Base-by-base conservation (phyloP, 768 basidiomycete species). In the Floccularia luteovirens region DNA sequence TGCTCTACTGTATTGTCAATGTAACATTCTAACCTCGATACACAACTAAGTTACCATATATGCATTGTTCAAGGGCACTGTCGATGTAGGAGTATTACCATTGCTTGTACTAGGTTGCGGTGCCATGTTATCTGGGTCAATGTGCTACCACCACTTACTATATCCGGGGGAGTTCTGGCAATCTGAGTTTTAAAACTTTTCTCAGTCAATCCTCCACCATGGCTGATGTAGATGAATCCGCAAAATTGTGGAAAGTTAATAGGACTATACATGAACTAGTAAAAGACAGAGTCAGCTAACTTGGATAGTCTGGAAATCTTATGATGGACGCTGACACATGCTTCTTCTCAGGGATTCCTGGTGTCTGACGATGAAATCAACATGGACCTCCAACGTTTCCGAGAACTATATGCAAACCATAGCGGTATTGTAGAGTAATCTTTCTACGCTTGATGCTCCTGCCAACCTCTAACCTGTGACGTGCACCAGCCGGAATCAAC, bases 191-290 rank as follows among this genome's bases (percentile, higher is more conserved):
- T 51, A 78, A 79, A 61, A 53, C 54, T 51, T 53, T 53, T 59
- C 20, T n/a, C 33, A 31, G 23, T 50, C 31, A 36, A 47, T n/a
- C n/a, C n/a, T n/a, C 49, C 55, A 54, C 61, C 51, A 84, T 87
- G 82, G 66, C 71, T 48, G 83, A 87, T 50, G 63, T 64, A 52
- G 85, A 89, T 64, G 87, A 90, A 60, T 76, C 82, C 45, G 85
- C 92, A 43, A 82, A 81, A 55, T 72, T 98, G 55, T 98, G 92
- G 90, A 86, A 93, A 55, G 92, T 98, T 47, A 91, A 91, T 62
- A 69, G 90, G 52, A 98, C 96, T 36, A 85, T 97, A 31, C 93
- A 97, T 58, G 94, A 99, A 63, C 80, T 99, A 38, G 90, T 93
- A 47, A 79, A 82, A 59, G 94, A 99, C 61, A 79, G 96, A 70